Evolutionary conservation across 805 yeast species (phyloP), one percentile per base, ranked within the genome.

Genomic region (Metschnikowia hibisci): DNA sequence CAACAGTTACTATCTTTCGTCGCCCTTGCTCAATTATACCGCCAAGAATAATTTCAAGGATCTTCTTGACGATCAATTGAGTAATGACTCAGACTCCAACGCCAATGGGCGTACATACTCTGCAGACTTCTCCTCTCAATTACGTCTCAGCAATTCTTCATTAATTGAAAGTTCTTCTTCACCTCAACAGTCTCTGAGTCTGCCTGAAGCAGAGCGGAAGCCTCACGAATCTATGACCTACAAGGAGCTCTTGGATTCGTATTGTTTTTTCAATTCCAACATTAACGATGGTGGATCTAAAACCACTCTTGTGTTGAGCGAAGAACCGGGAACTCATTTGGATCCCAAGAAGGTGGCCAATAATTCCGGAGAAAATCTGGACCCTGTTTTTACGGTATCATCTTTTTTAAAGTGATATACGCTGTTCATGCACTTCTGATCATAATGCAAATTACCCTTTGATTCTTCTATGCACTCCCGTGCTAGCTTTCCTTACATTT

Each of bases 161-260:
- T 28, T 44, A 27, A 16, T 22, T 14, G 38, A 29, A 20, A 25
- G 36, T 13, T 25, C 32, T 15, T 39, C 40, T 7, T 32, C 37
- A 3, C 43, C 42, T 5, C 29, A 25, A 8, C 29, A 16, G n/a
- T 11, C 25, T 8, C 32, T 23, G 6, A 28, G 15, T 10, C 29
- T 34, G 9, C 34, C 16, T 15, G 15, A 13, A 7, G 9, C 25
- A 30, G 14, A 43, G 15, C 32, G 29, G n/a, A 34, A 42, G 25
- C 34, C 31, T 2, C 41, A 75, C 41, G 69, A 77, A 51, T 73
- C 83, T 4, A 71, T 74, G 51, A 66, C 80, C 1, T 81, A 81
- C 53, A 73, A 76, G 49, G 78, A 80, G 45, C 60, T 81, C 15
- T 60, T 82, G 40, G 80, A 80, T 38, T 73, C 76, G 23, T 82